phyloP scores from a whole-genome alignment of 2,329 filamentous ascomycete species.

The Ascochyta clinopodiicola region DNA sequence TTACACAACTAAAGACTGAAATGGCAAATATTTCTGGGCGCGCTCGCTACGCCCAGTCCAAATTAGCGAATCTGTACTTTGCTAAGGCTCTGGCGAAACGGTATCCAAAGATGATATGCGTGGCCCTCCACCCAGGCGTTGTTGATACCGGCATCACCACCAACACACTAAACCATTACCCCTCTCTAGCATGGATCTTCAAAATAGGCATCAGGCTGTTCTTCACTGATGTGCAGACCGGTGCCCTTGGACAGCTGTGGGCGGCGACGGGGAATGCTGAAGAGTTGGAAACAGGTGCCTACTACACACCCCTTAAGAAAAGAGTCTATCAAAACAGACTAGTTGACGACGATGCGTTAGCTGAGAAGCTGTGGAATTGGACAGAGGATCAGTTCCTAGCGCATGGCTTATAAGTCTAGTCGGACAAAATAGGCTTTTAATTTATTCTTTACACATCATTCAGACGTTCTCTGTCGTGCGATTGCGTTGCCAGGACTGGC shows the following conservation, averaged over 20 bases:
- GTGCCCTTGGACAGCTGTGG: constrained; percentile 48
- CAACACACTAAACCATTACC: neutral
- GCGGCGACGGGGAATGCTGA: constrained; percentile 50
- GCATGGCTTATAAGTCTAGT: neutral
- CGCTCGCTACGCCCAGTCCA: too few species aligned
- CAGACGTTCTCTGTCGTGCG: too few species aligned
- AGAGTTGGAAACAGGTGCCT: constrained; percentile 44
- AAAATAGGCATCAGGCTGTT: neutral
- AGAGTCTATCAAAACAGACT: constrained; percentile 1
- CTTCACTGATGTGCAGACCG: constrained; percentile 18
- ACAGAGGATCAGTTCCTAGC: constrained; percentile 28
- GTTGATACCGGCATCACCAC: constrained; percentile 43
- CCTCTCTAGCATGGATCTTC: neutral
- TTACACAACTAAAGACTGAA: too few species aligned
- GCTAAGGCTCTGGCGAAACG: constrained; percentile 46
- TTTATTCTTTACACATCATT: too few species aligned
- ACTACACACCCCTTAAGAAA: constrained; percentile 49
- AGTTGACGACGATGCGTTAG: constrained; percentile 19
- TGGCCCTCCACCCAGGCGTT: constrained; percentile 54
- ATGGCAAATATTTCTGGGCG: too few species aligned
- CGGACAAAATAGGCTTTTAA: too few species aligned
- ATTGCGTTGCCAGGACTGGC: too few species aligned
- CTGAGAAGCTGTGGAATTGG: constrained; percentile 30
- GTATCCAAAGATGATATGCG: constrained; percentile 50
- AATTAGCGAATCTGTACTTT: constrained; percentile 53